phyloP scores from a whole-genome alignment of 2,329 filamentous ascomycete genomes.

The Aspergillus pseudoviridinutans region DNA sequence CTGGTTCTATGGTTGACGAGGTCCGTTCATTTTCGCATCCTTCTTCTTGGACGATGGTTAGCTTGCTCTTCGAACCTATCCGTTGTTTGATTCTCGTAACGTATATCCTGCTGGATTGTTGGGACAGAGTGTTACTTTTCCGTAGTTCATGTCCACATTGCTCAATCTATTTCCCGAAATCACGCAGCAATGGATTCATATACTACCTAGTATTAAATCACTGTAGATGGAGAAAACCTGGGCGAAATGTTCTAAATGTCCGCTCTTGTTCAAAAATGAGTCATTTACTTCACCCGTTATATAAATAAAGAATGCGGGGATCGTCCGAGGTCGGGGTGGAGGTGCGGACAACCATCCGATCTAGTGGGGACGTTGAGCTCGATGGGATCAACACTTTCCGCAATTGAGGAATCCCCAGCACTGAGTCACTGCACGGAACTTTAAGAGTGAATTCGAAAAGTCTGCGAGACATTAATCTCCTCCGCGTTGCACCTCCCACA shows the following conservation, averaged over 20 bases:
- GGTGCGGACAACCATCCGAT: not conserved
- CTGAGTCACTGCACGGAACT: not conserved
- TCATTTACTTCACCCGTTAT: not conserved
- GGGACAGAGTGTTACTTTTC: not conserved
- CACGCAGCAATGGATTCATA: not conserved
- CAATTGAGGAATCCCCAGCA: not conserved
- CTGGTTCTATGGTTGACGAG: constrained; percentile 38
- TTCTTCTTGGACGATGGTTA: not conserved
- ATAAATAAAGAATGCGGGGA: not conserved
- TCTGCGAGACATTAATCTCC: not conserved
- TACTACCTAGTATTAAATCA: not conserved
- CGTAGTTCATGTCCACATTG: not conserved
- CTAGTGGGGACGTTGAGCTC: not conserved
- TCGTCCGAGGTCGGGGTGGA: not conserved
- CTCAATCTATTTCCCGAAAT: not conserved
- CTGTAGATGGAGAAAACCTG: not conserved
- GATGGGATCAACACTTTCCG: not conserved
- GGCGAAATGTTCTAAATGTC: not conserved
- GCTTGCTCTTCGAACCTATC: not conserved
- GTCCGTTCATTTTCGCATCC: not conserved
- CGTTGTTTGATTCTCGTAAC: not conserved
- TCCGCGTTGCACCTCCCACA: not conserved
- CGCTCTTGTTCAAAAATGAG: not conserved
- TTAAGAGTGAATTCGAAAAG: not conserved
- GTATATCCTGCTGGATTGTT: not conserved